phyloP scores from a whole-genome alignment of 2,329 filamentous ascomycete species.

The Sporothrix inflata region DNA sequence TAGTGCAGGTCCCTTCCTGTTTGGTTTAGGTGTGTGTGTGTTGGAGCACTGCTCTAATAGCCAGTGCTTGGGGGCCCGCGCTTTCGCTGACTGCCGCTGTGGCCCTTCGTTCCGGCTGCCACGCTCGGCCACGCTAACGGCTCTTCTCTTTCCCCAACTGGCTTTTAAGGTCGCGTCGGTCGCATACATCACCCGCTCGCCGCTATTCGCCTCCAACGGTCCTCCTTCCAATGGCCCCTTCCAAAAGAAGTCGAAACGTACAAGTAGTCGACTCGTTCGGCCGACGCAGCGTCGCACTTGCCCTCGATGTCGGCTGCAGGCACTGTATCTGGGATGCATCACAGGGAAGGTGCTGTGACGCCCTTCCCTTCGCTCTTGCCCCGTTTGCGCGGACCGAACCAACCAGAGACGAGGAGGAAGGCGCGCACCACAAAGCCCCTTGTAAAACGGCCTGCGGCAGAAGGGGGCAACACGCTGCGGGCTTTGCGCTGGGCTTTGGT shows the following conservation, averaged over 20 bases:
- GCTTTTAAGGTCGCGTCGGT: background rate
- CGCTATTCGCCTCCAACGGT: background rate
- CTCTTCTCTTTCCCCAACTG: conserved; percentile 16
- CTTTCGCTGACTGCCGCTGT: conserved; percentile 2
- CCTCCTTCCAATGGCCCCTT: background rate
- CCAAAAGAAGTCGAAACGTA: background rate
- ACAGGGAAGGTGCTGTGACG: conserved; percentile 14
- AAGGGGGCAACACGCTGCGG: background rate
- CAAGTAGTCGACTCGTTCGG: background rate
- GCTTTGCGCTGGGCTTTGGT: no score
- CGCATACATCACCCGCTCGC: background rate
- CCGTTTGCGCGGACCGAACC: background rate
- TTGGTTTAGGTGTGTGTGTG: background rate
- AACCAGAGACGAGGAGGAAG: conserved; percentile 11
- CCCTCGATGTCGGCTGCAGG: background rate
- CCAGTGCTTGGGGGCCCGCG: background rate
- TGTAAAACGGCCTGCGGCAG: background rate
- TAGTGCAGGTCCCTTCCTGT: background rate
- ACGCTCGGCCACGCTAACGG: conserved; percentile 3
- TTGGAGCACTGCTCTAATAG: no score
- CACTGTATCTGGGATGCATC: background rate
- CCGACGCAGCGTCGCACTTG: background rate
- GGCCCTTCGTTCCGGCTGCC: conserved; percentile 2
- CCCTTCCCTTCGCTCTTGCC: background rate
- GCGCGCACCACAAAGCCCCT: background rate